phyloP scores from a whole-genome alignment of 257 asterid species.

The Nicotiana otophora region DNA sequence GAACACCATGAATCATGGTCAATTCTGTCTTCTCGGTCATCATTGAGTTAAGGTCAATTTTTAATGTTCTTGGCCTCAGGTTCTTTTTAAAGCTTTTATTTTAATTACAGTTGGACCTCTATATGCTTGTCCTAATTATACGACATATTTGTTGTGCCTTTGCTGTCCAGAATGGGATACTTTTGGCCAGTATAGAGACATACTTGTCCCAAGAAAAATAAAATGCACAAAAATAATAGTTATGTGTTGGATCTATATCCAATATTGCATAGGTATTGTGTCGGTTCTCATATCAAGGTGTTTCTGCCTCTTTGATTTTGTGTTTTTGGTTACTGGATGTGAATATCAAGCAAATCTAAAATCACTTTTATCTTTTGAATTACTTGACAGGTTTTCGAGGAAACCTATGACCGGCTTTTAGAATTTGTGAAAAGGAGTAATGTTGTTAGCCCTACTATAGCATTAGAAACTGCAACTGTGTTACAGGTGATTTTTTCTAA shows the following conservation, averaged over 20 bases:
- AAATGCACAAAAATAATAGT: background rate
- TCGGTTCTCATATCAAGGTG: background rate
- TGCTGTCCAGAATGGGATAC: too few relatives aligned
- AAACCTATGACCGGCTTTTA: slow-evolving; percentile 77
- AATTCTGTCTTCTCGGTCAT: too few relatives aligned
- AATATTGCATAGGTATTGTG: background rate
- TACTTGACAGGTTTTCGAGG: slow-evolving; percentile 57
- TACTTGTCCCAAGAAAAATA: background rate
- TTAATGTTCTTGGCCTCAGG: too few relatives aligned
- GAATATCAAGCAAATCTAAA: background rate
- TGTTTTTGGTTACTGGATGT: background rate
- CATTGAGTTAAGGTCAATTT: too few relatives aligned
- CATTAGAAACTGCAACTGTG: slow-evolving; percentile 90
- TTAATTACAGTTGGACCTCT: too few relatives aligned
- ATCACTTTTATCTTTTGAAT: background rate
- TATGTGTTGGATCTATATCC: background rate
- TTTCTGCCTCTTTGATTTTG: background rate
- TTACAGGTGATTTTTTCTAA: slow-evolving; percentile 58
- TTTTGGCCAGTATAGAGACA: background rate
- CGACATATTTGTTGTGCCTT: too few relatives aligned
- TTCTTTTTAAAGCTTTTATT: too few relatives aligned
- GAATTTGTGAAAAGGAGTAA: slow-evolving; percentile 86
- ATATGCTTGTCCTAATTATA: too few relatives aligned
- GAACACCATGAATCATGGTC: too few relatives aligned
- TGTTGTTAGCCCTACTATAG: slow-evolving; percentile 87